A percentile compares a stretch with the other conserved stretches of the same genome.
These are phyloP conservation scores for Mycena polygramma DNA, from an alignment of 768 basidiomycete species.

Conservation along the genomic window DNA sequence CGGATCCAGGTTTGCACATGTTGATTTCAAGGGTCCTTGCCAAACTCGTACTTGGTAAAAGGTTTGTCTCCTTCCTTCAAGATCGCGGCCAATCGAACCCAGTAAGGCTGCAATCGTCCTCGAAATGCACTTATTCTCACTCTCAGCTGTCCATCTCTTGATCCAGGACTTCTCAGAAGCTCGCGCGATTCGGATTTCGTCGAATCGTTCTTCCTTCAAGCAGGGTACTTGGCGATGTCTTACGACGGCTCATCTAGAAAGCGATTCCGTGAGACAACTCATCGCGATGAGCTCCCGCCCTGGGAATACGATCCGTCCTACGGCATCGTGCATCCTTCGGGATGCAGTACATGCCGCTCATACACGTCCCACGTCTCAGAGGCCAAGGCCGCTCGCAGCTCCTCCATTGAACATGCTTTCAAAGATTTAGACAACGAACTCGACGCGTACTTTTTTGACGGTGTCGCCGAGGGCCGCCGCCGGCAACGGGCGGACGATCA, in stretches of 20 bases:
- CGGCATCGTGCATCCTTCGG: constrained; percentile 55
- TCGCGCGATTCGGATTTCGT: no score
- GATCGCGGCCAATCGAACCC: background rate
- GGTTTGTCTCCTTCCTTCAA: background rate
- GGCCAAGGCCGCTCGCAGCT: constrained; percentile 49
- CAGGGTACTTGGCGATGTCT: constrained; percentile 24
- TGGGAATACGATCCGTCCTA: constrained; percentile 57
- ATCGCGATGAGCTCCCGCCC: constrained; percentile 38
- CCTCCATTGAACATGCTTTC: constrained; percentile 56
- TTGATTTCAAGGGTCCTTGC: no score
- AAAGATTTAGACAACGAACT: constrained; percentile 54
- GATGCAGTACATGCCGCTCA: constrained; percentile 52
- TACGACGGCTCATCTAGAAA: constrained; percentile 29
- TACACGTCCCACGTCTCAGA: constrained; percentile 58
- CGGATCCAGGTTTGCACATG: no score
- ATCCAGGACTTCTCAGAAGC: constrained; percentile 10
- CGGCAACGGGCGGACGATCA: constrained; percentile 56
- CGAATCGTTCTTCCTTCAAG: constrained; percentile 21
- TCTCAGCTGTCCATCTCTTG: constrained; percentile 36
- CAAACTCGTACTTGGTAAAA: no score
- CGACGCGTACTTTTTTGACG: constrained; percentile 55
- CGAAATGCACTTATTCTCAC: background rate
- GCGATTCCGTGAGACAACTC: constrained; percentile 28
- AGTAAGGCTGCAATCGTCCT: background rate
- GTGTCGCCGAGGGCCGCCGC: constrained; percentile 54